Conservation (phyloP, 441 rosid species). For the California macrophylla region DNA sequence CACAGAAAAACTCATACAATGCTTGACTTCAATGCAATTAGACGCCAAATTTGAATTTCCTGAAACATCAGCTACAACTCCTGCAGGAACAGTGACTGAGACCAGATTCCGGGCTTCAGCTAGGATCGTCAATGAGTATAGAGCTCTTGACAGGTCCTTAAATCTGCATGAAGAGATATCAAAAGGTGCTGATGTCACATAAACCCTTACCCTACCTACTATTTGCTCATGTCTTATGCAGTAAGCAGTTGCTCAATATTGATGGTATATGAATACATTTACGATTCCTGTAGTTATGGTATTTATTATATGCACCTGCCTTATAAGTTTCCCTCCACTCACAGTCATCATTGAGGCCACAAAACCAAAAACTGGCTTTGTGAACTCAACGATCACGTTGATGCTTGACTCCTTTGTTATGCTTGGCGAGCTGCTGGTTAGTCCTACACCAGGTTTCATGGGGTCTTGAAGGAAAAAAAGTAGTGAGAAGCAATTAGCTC, state of each 20-base stretch:
- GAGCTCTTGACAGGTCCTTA: conserved; percentile 39
- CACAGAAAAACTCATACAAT: conserved; percentile 21
- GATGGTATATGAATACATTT: too few species aligned
- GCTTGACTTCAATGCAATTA: conserved; percentile 34
- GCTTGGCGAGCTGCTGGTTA: conserved; percentile 36
- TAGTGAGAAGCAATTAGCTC: conserved; percentile 13
- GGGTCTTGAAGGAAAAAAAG: conserved; percentile 26
- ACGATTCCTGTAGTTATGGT: conserved; percentile 11
- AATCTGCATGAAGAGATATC: conserved; percentile 32
- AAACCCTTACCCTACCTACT: conserved; percentile 5
- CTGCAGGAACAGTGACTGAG: conserved; percentile 32
- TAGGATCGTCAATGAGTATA: conserved; percentile 36
- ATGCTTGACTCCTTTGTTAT: conserved; percentile 31
- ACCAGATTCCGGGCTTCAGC: conserved; percentile 25
- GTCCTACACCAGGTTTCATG: conserved; percentile 30
- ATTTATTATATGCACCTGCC: conserved; percentile 43
- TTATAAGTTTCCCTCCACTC: conserved; percentile 43
- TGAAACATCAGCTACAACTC: conserved; percentile 38
- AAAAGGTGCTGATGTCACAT: not conserved
- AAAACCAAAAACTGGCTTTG: conserved; percentile 54
- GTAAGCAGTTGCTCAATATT: too few species aligned
- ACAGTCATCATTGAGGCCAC: conserved; percentile 36
- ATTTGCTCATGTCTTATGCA: conserved; percentile 6
- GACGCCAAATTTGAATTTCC: conserved; percentile 46
- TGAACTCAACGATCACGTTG: conserved; percentile 38